These are phyloP conservation scores for Colletotrichum liaoningense DNA, from an alignment of 2,329 filamentous ascomycete species.

Conservation along the genomic window DNA sequence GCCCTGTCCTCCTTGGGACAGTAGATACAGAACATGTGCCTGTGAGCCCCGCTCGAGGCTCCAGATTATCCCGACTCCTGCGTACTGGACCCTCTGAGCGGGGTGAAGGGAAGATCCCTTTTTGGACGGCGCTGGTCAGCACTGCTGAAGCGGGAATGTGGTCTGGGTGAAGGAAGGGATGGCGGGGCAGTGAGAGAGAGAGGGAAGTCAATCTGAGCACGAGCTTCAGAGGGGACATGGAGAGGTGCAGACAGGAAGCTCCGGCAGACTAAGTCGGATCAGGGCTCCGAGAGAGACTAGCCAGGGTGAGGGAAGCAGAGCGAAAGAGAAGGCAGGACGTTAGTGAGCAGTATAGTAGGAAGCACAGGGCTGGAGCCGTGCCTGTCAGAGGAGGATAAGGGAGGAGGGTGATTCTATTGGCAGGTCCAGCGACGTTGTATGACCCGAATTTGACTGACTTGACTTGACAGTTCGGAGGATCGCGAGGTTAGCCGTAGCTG, in stretches of 20 bases:
- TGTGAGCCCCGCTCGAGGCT: slow-evolving; percentile 8
- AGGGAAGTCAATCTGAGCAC: slow-evolving; percentile 15
- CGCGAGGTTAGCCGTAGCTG: neutral
- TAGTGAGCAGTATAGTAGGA: neutral
- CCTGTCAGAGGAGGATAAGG: neutral
- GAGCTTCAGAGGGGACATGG: slow-evolving; percentile 14
- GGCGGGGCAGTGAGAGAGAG: slow-evolving; percentile 7
- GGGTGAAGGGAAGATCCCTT: slow-evolving; percentile 15
- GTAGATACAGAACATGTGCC: slow-evolving; percentile 12
- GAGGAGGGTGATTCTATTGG: slow-evolving; percentile 27
- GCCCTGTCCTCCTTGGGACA: slow-evolving; percentile 25
- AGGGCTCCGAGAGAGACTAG: slow-evolving; percentile 23
- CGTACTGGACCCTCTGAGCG: slow-evolving; percentile 8
- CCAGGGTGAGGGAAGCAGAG: slow-evolving; percentile 15
- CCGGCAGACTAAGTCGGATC: slow-evolving; percentile 33
- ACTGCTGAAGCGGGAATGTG: slow-evolving; percentile 6
- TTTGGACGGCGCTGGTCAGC: neutral
- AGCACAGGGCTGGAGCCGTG: slow-evolving; percentile 10
- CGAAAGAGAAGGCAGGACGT: slow-evolving; percentile 1
- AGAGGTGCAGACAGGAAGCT: slow-evolving; percentile 31
- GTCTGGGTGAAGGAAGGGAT: slow-evolving; percentile 34
- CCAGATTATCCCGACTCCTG: neutral
- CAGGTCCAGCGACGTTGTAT: slow-evolving; percentile 4
- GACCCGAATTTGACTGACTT: slow-evolving; percentile 10
- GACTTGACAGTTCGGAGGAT: slow-evolving; percentile 18